Evolutionary conservation across 2,329 filamentous ascomycete genomes (phyloP).

Genomic region (Scytalidium lignicola): DNA sequence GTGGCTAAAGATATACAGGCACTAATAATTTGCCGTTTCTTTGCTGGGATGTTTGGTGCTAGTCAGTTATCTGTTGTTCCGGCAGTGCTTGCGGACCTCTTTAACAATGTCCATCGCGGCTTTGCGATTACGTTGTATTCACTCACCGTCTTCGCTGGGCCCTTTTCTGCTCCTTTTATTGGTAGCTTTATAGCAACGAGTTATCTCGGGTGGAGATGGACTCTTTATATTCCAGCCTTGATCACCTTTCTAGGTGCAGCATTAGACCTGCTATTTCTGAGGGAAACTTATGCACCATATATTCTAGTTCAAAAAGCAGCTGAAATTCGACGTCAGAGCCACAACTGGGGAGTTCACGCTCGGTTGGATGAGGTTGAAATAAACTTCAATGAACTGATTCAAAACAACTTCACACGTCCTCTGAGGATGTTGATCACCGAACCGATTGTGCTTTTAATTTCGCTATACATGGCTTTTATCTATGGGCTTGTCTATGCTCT

Average conservation of each 20-base stretch:
- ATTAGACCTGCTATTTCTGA: conserved; percentile 46
- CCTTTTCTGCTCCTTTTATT: conserved; percentile 34
- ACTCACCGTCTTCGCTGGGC: background rate
- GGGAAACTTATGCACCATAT: conserved; percentile 57
- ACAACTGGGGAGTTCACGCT: conserved; percentile 1
- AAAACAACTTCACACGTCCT: conserved; percentile 41
- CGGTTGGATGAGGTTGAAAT: background rate
- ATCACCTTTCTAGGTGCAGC: conserved; percentile 36
- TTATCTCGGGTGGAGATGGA: conserved; percentile 49
- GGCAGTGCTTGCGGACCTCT: conserved; percentile 13
- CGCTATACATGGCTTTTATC: conserved; percentile 54
- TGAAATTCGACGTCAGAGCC: background rate
- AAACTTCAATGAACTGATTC: background rate
- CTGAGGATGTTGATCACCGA: conserved; percentile 53
- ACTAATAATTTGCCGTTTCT: conserved; percentile 63
- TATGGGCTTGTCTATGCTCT: conserved; percentile 57
- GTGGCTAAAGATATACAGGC: conserved; percentile 53
- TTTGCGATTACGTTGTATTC: background rate
- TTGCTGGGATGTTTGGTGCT: conserved; percentile 57
- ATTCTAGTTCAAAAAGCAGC: background rate
- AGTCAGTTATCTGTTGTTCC: conserved; percentile 28
- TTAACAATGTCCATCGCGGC: background rate
- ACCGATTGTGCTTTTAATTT: conserved; percentile 54
- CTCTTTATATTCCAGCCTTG: conserved; percentile 48
- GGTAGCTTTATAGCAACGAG: conserved; percentile 41